A percentile compares a stretch with the other conserved stretches of the same genome.
phyloP scores from a whole-genome alignment of 2,329 filamentous ascomycete species.

The Scytalidium sp. region DNA sequence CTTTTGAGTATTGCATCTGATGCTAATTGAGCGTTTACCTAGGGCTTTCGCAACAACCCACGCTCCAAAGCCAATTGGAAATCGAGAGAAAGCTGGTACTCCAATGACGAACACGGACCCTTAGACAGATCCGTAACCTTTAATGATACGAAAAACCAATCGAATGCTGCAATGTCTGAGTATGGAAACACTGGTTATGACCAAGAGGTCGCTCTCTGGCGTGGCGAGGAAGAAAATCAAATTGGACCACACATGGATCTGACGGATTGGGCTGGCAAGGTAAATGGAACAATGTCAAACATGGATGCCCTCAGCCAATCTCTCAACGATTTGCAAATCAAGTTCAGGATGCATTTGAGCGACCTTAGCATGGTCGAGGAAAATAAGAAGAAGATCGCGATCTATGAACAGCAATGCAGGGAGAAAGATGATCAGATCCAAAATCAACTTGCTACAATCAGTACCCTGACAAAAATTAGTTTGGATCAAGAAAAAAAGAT shows the following conservation, averaged over 20 bases:
- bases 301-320: background rate
- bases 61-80: background rate
- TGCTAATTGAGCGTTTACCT: background rate
- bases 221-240: background rate
- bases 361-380: background rate
- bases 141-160: background rate
- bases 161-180: background rate
- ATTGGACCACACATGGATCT: background rate
- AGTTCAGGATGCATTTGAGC: background rate
- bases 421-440: conserved; percentile 8
- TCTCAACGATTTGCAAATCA: background rate
- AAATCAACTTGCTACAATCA: conserved; percentile 1
- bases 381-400: background rate
- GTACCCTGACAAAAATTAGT: conserved; percentile 1
- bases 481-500: conserved; percentile 2
- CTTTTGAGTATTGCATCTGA: background rate
- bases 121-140: background rate
- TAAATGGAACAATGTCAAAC: background rate
- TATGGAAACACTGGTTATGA: background rate
- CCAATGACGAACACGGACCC: background rate
- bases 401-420: conserved; percentile 4
- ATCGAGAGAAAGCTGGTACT: background rate
- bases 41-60: background rate
- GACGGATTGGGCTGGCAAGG: background rate
- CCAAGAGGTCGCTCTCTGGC: background rate